These are phyloP conservation scores for Hamamelis virginiana DNA, from an alignment of 164 flowering plant genomes.

Conservation along the genomic window DNA sequence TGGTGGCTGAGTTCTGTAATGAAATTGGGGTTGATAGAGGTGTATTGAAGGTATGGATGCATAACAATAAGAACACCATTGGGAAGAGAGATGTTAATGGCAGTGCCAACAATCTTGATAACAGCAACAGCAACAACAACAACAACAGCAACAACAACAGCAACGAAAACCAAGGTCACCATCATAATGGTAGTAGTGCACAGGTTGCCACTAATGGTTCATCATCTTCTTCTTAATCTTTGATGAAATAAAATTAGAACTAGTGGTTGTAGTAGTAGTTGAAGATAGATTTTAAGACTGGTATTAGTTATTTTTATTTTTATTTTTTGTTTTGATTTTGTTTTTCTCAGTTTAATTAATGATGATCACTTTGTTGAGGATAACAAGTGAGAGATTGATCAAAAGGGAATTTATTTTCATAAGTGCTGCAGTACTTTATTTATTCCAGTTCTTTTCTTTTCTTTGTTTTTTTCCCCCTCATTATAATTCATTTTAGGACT, in stretches of 20 bases:
- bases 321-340: background rate
- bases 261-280: background rate
- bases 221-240: conserved; percentile 45
- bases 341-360: background rate
- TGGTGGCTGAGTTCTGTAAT: conserved; percentile 46
- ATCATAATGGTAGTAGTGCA: conserved; percentile 13
- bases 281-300: conserved; percentile 14
- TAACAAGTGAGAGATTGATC: no score
- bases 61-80: conserved; percentile 72
- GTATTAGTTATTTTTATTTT: conserved; percentile 12
- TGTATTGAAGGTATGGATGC: conserved; percentile 87
- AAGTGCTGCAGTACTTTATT: background rate
- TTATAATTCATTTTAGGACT: background rate
- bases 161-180: background rate
- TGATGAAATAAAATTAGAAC: background rate
- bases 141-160: conserved; percentile 4
- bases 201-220: conserved; percentile 39
- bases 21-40: conserved; percentile 50
- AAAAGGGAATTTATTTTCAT: no score
- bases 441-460: background rate
- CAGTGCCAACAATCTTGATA: background rate
- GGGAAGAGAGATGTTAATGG: conserved; percentile 27
- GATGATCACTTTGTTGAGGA: no score
- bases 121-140: background rate
- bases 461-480: background rate